Percentiles rank a stretch among this genome's conserved stretches.
Conservation (phyloP, 345 rosid genomes). For the Arabidopsis thaliana region TAIR10.1 NC_003074.8:9090001-9090500, state of each 20-base stretch:
- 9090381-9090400: slow-evolving; percentile 25
- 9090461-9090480: slow-evolving; percentile 54
- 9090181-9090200: slow-evolving; percentile 9
- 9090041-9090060: slow-evolving; percentile 11
- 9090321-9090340: slow-evolving; percentile 60
- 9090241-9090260: slow-evolving; percentile 90
- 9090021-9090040: slow-evolving; percentile 90
- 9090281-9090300: slow-evolving; percentile 99
- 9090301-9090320: slow-evolving; percentile 97
- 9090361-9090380: slow-evolving; percentile 32
- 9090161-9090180: slow-evolving; percentile 27
- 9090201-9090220: slow-evolving; percentile 14
- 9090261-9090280: slow-evolving; percentile 97
- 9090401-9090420: slow-evolving; percentile 96
- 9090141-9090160: slow-evolving; percentile 18
- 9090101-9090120: slow-evolving; percentile 14
- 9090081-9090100: slow-evolving; percentile 21
- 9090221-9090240: slow-evolving; percentile 40
- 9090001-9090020: slow-evolving; percentile 96
- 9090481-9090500: slow-evolving; percentile 9
- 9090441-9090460: slow-evolving; percentile 75
- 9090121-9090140: slow-evolving; percentile 14
- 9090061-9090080: slow-evolving; percentile 24
- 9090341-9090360: slow-evolving; percentile 36
- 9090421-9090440: slow-evolving; percentile 89